Evolutionary conservation across 176 grass and related monocot genomes (phyloP).

Genomic region (Cocos nucifera): DNA sequence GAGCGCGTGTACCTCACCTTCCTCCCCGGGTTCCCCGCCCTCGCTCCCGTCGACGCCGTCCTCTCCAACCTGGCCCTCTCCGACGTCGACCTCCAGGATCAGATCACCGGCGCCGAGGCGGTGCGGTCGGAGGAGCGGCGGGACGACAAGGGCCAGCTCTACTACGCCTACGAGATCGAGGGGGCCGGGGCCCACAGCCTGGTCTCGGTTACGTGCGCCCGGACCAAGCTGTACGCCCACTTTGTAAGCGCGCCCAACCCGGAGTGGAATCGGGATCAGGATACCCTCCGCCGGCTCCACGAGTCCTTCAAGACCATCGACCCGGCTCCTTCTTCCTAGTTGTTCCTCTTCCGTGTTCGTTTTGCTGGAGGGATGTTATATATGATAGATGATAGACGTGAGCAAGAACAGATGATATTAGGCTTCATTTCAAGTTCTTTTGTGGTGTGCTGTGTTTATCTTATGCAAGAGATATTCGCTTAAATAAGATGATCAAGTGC

Average conservation of each 20-base stretch:
- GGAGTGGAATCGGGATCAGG: constrained; percentile 70
- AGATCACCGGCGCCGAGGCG: constrained; percentile 63
- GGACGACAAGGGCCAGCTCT: constrained; percentile 55
- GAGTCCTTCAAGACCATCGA: constrained; percentile 79
- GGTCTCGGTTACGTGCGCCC: constrained; percentile 74
- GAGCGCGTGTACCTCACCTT: constrained; percentile 88
- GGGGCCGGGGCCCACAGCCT: constrained; percentile 73
- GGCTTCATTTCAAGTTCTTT: too few relatives aligned
- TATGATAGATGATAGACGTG: too few relatives aligned
- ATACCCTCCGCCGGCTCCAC: constrained; percentile 63
- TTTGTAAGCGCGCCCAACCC: constrained; percentile 74
- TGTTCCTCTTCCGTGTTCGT: background rate
- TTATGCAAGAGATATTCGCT: too few relatives aligned
- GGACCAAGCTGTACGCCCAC: constrained; percentile 88
- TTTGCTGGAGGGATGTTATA: too few relatives aligned
- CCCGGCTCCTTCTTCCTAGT: background rate
- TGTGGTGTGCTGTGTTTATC: too few relatives aligned
- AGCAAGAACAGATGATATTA: too few relatives aligned
- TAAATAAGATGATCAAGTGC: too few relatives aligned
- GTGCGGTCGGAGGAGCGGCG: constrained; percentile 39
- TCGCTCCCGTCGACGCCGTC: constrained; percentile 73
- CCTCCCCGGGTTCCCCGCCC: constrained; percentile 55
- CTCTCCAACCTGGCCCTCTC: constrained; percentile 86
- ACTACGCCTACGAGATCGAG: constrained; percentile 86
- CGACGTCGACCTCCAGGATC: constrained; percentile 79